Conservation (phyloP, 108 stramenopile species). For the Skeletonema grethae region DNA sequence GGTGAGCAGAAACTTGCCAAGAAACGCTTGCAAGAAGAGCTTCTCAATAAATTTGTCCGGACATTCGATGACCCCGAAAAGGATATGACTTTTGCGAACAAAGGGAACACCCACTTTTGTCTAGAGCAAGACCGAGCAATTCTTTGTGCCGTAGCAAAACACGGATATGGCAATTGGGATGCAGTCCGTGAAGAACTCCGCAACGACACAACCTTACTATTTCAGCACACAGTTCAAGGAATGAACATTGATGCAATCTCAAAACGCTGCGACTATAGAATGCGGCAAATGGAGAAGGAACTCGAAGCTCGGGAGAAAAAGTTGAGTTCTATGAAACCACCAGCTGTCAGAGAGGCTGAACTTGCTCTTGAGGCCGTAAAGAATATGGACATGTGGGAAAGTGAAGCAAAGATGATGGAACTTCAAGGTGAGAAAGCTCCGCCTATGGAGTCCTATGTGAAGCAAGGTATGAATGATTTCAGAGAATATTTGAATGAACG, state of each 20-base stretch:
- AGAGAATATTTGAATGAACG: constrained; percentile 67
- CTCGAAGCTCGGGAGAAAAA: constrained; percentile 84
- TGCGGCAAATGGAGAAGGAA: constrained; percentile 91
- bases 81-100: constrained; percentile 90
- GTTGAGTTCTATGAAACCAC: constrained; percentile 61
- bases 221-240: constrained; percentile 87
- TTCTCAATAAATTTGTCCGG: constrained; percentile 75
- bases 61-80: constrained; percentile 83
- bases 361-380: constrained; percentile 72
- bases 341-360: constrained; percentile 76
- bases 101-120: constrained; percentile 85
- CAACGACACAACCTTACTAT: constrained; percentile 65
- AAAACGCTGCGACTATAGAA: constrained; percentile 87
- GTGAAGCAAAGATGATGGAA: constrained; percentile 53
- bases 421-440: constrained; percentile 64
- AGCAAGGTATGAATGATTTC: constrained; percentile 45
- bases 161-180: constrained; percentile 91
- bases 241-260: constrained; percentile 86
- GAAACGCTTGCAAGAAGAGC: constrained; percentile 62
- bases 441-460: constrained; percentile 49
- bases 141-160: constrained; percentile 81
- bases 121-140: constrained; percentile 89
- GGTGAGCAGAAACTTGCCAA: constrained; percentile 88
- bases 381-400: constrained; percentile 83
- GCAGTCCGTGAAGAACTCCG: constrained; percentile 74